Percentiles rank a stretch among this genome's conserved stretches.
Conservation (phyloP, 169 alveolate genomes). For the Plasmodium billcollinsi region DNA sequence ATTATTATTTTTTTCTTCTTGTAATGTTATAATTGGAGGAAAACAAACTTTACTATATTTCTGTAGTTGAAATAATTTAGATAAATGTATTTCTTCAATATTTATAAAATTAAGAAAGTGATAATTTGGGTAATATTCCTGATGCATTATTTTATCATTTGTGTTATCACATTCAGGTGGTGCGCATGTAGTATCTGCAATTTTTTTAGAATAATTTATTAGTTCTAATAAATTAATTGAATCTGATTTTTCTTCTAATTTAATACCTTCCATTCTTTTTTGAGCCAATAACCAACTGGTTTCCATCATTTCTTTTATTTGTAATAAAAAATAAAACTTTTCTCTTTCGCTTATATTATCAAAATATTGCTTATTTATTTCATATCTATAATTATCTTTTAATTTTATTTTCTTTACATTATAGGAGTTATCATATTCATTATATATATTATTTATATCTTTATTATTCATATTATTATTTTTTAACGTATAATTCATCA, state of each 20-base stretch:
- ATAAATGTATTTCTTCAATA: conserved; percentile 83
- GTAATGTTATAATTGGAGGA: conserved; percentile 81
- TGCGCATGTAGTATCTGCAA: conserved; percentile 84
- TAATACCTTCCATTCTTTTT: conserved; percentile 80
- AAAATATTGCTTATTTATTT: conserved; percentile 57
- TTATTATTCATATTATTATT: background rate
- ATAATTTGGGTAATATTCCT: conserved; percentile 84
- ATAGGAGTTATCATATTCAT: too few species aligned
- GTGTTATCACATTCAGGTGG: conserved; percentile 86
- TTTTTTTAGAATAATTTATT: conserved; percentile 75
- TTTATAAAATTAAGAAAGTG: conserved; percentile 84
- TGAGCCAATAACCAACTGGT: conserved; percentile 85
- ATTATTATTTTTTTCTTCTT: conserved; percentile 59
- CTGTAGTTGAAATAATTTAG: conserved; percentile 80
- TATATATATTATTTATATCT: background rate
- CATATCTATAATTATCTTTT: background rate
- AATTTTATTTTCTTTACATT: too few species aligned
- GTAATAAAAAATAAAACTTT: conserved; percentile 74
- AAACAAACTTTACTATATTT: conserved; percentile 78
- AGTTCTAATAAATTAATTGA: conserved; percentile 81
- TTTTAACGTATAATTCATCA: too few species aligned
- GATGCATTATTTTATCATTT: conserved; percentile 83
- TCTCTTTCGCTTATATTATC: conserved; percentile 65
- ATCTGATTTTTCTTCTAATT: conserved; percentile 71
- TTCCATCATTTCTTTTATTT: conserved; percentile 81